Evolutionary conservation across 495 filamentous ascomycete species (phyloP).

Genomic region (Stereocaulon alpinum): DNA sequence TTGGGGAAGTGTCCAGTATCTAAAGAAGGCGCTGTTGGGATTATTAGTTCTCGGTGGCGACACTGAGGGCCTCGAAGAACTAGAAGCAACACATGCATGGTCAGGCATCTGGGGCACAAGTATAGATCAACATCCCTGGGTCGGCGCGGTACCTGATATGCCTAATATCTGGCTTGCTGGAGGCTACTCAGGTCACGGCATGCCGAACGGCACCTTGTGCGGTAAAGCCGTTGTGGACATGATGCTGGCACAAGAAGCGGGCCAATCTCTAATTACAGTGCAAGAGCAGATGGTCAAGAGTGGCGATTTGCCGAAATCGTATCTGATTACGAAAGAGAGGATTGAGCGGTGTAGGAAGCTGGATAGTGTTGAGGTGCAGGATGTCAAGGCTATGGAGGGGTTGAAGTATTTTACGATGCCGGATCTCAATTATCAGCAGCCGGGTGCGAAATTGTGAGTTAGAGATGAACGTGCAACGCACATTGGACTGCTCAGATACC

Average conservation of each 20-base stretch:
- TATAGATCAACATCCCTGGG: constrained; percentile 59
- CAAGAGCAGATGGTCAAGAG: constrained; percentile 27
- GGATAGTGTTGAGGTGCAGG: constrained; percentile 17
- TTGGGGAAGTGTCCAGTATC: constrained; percentile 36
- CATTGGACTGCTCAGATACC: too few relatives aligned
- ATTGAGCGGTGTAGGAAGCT: constrained; percentile 13
- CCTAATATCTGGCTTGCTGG: constrained; percentile 47
- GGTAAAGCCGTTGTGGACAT: constrained; percentile 56
- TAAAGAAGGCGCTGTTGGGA: constrained; percentile 39
- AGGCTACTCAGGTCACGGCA: constrained; percentile 67
- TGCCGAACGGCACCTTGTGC: constrained; percentile 65
- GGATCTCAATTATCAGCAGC: too few relatives aligned
- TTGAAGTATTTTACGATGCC: too few relatives aligned
- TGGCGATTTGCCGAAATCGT: constrained; percentile 22
- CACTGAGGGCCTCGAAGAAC: constrained; percentile 30
- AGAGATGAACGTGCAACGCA: too few relatives aligned
- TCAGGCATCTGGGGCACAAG: constrained; percentile 76
- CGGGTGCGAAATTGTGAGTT: too few relatives aligned
- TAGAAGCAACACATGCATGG: constrained; percentile 56
- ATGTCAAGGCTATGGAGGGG: neutral
- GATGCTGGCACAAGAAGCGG: constrained; percentile 37
- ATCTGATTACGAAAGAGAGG: constrained; percentile 15
- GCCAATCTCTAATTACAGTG: constrained; percentile 19
- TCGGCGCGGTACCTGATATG: constrained; percentile 44
- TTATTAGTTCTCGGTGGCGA: constrained; percentile 28